Evolutionary conservation across 2,329 filamentous ascomycete species (phyloP).

Genomic region (Calonectria multiphialidica): DNA sequence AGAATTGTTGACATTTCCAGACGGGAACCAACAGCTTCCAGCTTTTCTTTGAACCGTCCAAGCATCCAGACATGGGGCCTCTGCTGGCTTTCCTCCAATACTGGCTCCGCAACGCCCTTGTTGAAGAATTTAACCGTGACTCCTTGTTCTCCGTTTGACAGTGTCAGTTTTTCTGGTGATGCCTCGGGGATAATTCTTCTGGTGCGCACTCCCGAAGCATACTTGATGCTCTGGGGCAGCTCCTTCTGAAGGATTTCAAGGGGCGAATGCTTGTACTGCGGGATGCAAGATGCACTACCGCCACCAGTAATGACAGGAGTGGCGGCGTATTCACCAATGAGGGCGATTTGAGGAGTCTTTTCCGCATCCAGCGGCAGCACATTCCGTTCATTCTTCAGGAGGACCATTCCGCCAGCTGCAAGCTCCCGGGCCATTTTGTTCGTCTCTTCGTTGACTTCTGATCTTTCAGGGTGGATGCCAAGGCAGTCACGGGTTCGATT

Average conservation of each 20-base stretch:
- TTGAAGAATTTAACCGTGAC: slow-evolving; percentile 27
- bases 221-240: background rate
- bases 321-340: slow-evolving; percentile 27
- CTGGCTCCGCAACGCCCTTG: background rate
- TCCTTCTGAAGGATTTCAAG: slow-evolving; percentile 11
- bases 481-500: slow-evolving; percentile 15
- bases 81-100: slow-evolving; percentile 13
- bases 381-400: slow-evolving; percentile 28
- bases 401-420: slow-evolving; percentile 18
- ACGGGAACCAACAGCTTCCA: slow-evolving; percentile 15
- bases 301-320: slow-evolving; percentile 28
- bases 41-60: slow-evolving; percentile 12
- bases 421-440: slow-evolving; percentile 27
- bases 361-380: slow-evolving; percentile 12
- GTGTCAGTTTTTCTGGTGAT: background rate
- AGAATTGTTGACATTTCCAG: slow-evolving; percentile 22
- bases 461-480: slow-evolving; percentile 11
- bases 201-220: slow-evolving; percentile 25
- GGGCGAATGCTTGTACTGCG: slow-evolving; percentile 27
- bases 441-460: slow-evolving; percentile 23
- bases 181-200: slow-evolving; percentile 26
- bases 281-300: slow-evolving; percentile 29
- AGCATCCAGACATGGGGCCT: slow-evolving; percentile 26
- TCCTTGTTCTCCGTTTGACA: background rate
- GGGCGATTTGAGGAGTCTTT: slow-evolving; percentile 5